Conservation (phyloP, 2,329 filamentous ascomycete genomes). For the Neonectria hederae region DNA sequence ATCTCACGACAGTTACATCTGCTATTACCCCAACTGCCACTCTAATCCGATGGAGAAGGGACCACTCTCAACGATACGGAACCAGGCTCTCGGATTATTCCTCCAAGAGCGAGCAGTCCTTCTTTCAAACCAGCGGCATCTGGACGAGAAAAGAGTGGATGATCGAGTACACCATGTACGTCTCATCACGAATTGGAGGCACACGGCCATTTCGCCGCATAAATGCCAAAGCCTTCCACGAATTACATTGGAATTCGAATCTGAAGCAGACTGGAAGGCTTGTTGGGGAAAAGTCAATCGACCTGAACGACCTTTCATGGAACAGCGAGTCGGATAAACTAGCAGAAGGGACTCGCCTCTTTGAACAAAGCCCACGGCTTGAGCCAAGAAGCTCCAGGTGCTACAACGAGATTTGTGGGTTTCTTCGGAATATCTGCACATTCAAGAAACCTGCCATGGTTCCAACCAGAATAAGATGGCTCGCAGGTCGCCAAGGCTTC, state of each 20-base stretch:
- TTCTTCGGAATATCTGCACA: slow-evolving; percentile 22
- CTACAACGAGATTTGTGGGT: slow-evolving; percentile 14
- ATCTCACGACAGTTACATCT: slow-evolving; percentile 56
- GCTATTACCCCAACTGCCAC: slow-evolving; percentile 51
- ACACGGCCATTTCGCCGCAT: slow-evolving; percentile 50
- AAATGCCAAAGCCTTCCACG: slow-evolving; percentile 52
- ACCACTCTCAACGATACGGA: slow-evolving; percentile 50
- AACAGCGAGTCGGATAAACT: slow-evolving; percentile 1
- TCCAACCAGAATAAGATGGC: background rate
- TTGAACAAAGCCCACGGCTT: background rate
- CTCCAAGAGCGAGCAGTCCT: slow-evolving; percentile 23
- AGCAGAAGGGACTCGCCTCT: background rate
- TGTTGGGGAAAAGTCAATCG: slow-evolving; percentile 45
- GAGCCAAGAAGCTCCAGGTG: background rate
- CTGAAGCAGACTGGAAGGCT: slow-evolving; percentile 44
- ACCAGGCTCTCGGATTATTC: slow-evolving; percentile 53
- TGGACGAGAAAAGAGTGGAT: slow-evolving; percentile 53
- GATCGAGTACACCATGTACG: slow-evolving; percentile 55
- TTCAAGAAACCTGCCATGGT: slow-evolving; percentile 8
- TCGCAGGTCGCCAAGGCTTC: background rate
- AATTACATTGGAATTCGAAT: slow-evolving; percentile 52
- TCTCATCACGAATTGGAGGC: slow-evolving; percentile 50
- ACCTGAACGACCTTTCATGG: slow-evolving; percentile 24
- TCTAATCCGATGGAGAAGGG: slow-evolving; percentile 49
- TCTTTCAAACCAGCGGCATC: slow-evolving; percentile 39